Evolutionary conservation across 306 rosid species (phyloP).

Genomic region (Pyrus bretschneideri): DNA sequence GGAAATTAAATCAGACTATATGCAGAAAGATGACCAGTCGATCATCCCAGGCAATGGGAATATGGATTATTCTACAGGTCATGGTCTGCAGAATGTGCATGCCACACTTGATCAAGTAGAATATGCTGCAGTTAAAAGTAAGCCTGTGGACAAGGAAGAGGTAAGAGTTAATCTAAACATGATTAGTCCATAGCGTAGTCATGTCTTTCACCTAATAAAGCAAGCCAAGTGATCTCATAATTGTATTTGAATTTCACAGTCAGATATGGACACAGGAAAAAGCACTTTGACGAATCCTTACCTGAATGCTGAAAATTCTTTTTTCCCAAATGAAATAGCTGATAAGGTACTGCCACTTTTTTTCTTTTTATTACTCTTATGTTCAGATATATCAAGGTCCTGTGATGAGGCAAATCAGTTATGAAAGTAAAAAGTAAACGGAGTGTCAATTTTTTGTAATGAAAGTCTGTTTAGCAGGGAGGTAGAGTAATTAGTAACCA

Average conservation of each 20-base stretch:
- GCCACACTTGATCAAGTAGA: conserved; percentile 27
- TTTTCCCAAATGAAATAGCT: conserved; percentile 19
- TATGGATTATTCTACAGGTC: conserved; percentile 29
- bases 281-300: conserved; percentile 19
- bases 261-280: conserved; percentile 26
- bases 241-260: conserved; percentile 24
- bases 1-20: conserved; percentile 45
- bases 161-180: conserved; percentile 27
- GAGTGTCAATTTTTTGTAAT: neutral
- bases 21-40: conserved; percentile 35
- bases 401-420: neutral
- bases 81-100: conserved; percentile 34
- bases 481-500: neutral
- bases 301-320: conserved; percentile 26
- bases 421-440: neutral
- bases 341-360: conserved; percentile 25
- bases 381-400: neutral
- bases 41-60: conserved; percentile 33
- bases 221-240: neutral
- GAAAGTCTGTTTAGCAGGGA: neutral
- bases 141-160: conserved; percentile 35
- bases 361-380: neutral
- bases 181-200: neutral
- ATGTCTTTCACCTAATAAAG: conserved; percentile 1
- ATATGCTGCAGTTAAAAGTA: conserved; percentile 38